A percentile compares a stretch with the other conserved stretches of the same genome.
Conservation (phyloP, 306 rosid species). For the Cucurbita argyrosperma region DNA sequence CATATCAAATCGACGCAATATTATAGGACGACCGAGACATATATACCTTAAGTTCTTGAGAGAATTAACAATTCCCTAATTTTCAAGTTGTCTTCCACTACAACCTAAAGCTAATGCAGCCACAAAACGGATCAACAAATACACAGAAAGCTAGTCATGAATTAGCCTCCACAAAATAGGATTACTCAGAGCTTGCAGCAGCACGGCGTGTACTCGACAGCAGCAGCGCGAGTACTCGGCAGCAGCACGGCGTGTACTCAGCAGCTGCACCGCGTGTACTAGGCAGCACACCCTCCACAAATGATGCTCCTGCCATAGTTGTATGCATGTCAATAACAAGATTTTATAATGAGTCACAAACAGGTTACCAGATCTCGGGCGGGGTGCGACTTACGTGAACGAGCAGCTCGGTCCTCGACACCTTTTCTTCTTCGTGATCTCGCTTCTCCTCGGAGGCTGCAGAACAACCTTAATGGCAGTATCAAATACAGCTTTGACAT, state of each 20-base stretch:
- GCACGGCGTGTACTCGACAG: not conserved
- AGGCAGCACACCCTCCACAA: conserved; percentile 72
- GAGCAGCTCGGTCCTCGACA: conserved; percentile 58
- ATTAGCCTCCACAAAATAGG: not conserved
- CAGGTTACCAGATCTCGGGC: not conserved
- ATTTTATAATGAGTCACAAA: not conserved
- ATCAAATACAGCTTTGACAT: conserved; percentile 93
- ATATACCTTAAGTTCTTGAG: conserved; percentile 18
- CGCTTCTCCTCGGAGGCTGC: conserved; percentile 93
- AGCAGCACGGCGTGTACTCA: not conserved
- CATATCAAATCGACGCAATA: not conserved
- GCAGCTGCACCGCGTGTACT: not conserved
- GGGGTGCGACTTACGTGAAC: conserved; percentile 42
- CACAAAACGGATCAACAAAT: not conserved
- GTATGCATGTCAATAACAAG: not conserved
- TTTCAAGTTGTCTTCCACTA: conserved; percentile 4
- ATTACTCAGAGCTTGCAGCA: not conserved
- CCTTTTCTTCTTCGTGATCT: conserved; percentile 58
- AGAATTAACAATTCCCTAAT: conserved; percentile 84
- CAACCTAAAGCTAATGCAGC: not conserved
- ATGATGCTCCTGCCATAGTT: conserved; percentile 41
- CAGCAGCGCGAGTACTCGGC: conserved; percentile 9
- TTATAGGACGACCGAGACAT: not conserved
- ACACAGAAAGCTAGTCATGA: not conserved
- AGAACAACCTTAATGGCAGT: conserved; percentile 97